Conservation (phyloP, 495 filamentous ascomycete genomes). For the Daldinia concentrica region DNA sequence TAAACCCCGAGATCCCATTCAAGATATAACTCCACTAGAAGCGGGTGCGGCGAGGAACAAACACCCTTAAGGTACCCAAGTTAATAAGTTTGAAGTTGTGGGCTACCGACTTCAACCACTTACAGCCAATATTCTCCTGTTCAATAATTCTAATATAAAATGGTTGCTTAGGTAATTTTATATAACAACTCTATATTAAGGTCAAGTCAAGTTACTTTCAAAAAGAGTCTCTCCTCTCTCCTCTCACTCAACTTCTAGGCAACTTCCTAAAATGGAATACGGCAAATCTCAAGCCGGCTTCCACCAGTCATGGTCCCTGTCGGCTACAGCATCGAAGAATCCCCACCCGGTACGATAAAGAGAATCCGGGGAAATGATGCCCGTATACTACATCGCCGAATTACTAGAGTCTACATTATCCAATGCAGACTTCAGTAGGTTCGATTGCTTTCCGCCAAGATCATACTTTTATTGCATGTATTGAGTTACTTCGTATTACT, state of each 20-base stretch:
- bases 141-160: neutral
- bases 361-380: constrained; percentile 15
- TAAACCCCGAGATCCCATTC: neutral
- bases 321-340: constrained; percentile 18
- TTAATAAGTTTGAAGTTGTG: neutral
- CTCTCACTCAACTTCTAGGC: neutral
- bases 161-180: too few species aligned
- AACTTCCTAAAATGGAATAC: constrained; percentile 34
- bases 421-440: neutral
- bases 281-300: constrained; percentile 25
- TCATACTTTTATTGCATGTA: neutral
- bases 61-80: too few species aligned
- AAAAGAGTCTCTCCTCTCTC: neutral
- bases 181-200: neutral
- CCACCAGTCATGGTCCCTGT: constrained; percentile 29
- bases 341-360: constrained; percentile 26
- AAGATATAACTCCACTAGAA: neutral
- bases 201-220: neutral
- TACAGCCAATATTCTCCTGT: neutral
- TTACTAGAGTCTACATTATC: neutral
- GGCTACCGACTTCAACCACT: neutral
- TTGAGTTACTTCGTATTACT: neutral
- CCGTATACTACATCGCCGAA: constrained; percentile 14
- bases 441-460: neutral
- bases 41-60: too few species aligned